These are phyloP conservation scores for Nevesoporus exiguus DNA, from an alignment of 768 basidiomycete species.

Conservation along the genomic window DNA sequence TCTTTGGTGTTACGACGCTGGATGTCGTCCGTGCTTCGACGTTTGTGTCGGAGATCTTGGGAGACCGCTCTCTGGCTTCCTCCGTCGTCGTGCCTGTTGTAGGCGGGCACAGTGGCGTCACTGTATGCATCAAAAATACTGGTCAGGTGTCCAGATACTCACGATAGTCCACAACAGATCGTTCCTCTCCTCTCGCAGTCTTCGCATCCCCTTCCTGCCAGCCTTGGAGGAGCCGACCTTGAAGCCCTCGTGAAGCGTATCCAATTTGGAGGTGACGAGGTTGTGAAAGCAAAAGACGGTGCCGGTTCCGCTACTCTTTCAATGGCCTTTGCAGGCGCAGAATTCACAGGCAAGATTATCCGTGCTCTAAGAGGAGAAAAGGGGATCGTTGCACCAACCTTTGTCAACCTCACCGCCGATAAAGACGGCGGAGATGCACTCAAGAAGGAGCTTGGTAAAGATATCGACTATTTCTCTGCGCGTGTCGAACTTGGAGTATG, in stretches of 20 bases:
- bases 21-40: conserved; percentile 98
- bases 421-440: conserved; percentile 67
- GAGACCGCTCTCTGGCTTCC: conserved; percentile 56
- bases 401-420: conserved; percentile 76
- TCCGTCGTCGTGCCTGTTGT: conserved; percentile 83
- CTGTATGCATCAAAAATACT: conserved; percentile 43
- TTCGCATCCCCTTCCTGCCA: conserved; percentile 68
- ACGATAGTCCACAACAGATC: conserved; percentile 48
- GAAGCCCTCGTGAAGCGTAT: conserved; percentile 77
- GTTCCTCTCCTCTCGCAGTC: conserved; percentile 93
- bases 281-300: conserved; percentile 95
- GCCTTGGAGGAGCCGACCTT: conserved; percentile 43
- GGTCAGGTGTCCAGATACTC: background rate
- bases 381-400: conserved; percentile 80
- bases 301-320: conserved; percentile 92
- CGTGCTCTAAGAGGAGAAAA: conserved; percentile 85
- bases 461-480: conserved; percentile 85
- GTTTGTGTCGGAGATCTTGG: conserved; percentile 80
- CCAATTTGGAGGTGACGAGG: conserved; percentile 96
- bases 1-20: conserved; percentile 97
- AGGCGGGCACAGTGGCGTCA: conserved; percentile 92
- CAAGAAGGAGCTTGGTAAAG: conserved; percentile 69
- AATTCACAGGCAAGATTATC: conserved; percentile 82
- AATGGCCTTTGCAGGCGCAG: conserved; percentile 93
- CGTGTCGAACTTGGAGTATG: conserved; percentile 84